Conservation (phyloP, 2,329 filamentous ascomycete species). For the Gremmenia infestans region DNA sequence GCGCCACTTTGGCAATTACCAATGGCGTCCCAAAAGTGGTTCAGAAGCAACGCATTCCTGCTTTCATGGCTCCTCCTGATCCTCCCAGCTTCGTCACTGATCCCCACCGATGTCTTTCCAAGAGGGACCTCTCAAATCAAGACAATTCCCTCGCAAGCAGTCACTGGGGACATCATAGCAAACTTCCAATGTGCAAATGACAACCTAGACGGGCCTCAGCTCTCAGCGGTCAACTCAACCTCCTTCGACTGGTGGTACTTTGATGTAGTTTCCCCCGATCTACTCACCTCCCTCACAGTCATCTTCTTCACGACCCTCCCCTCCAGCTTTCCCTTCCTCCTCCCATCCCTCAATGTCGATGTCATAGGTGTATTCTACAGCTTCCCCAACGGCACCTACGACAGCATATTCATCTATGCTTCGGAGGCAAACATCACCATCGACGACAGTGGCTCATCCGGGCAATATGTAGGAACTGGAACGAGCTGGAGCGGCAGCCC, state of each 20-base stretch:
- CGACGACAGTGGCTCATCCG: slow-evolving; percentile 11
- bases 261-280: slow-evolving; percentile 31
- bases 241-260: slow-evolving; percentile 37
- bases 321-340: slow-evolving; percentile 34
- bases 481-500: slow-evolving; percentile 9
- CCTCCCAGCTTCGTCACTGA: not conserved
- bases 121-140: not conserved
- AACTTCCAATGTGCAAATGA: slow-evolving; percentile 73
- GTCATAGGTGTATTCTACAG: slow-evolving; percentile 8
- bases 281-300: slow-evolving; percentile 28
- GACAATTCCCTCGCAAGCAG: slow-evolving; percentile 1
- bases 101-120: not conserved
- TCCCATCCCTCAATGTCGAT: not conserved
- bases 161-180: slow-evolving; percentile 41
- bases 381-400: slow-evolving; percentile 13
- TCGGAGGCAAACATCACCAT: slow-evolving; percentile 11
- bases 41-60: not conserved
- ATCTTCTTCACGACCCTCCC: slow-evolving; percentile 31
- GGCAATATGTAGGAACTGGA: slow-evolving; percentile 12
- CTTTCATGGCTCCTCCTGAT: not conserved
- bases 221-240: slow-evolving; percentile 16
- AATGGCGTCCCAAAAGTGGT: not conserved
- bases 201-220: slow-evolving; percentile 18
- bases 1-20: not conserved
- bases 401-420: slow-evolving; percentile 3